Evolutionary conservation across 2,329 filamentous ascomycete genomes (phyloP).

Genomic region (Alternaria brassicicola): DNA sequence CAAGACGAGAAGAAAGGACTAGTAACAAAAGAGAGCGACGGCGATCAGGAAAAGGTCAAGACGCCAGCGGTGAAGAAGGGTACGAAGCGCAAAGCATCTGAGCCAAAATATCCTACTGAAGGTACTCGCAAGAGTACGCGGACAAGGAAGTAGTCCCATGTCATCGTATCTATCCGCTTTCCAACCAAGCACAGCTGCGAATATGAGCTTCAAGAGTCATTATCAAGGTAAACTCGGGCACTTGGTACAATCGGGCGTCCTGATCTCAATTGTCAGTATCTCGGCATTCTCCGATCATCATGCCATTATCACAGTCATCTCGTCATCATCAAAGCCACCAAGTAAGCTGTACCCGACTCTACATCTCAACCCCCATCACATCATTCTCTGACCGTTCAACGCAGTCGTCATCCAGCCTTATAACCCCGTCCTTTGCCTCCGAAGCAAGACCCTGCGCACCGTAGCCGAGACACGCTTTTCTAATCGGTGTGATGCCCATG

Average conservation of each 20-base stretch:
- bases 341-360: no score
- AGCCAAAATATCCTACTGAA: conserved; percentile 17
- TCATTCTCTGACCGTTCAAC: conserved; percentile 2
- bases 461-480: not conserved
- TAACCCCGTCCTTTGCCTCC: not conserved
- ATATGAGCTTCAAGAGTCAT: not conserved
- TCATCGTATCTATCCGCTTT: not conserved
- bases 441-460: not conserved
- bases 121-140: conserved; percentile 36
- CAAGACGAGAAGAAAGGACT: not conserved
- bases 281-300: not conserved
- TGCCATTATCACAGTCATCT: no score
- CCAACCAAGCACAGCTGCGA: not conserved
- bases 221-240: not conserved
- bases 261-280: not conserved
- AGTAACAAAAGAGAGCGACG: not conserved
- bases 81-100: conserved; percentile 33
- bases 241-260: not conserved
- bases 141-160: conserved; percentile 22
- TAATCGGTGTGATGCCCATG: conserved; percentile 1
- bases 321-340: no score
- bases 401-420: not conserved
- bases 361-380: not conserved
- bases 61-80: conserved; percentile 19
- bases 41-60: not conserved